phyloP scores from a whole-genome alignment of 1,139 yeast species.

The Saccharomycopsis hybrid region DNA sequence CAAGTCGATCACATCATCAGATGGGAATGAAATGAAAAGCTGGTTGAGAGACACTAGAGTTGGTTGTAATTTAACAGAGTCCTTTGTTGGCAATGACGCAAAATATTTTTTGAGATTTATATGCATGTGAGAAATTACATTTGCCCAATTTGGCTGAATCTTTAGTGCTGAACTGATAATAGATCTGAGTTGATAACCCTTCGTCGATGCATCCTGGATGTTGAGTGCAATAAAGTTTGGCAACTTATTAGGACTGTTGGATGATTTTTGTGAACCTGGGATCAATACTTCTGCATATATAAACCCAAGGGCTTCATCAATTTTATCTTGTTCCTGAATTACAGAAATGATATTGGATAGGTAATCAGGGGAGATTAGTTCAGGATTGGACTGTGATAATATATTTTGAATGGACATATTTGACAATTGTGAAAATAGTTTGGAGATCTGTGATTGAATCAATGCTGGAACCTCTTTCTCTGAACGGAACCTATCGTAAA shows the following conservation, averaged over 20 bases:
- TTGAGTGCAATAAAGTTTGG: background rate
- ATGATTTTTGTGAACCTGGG: conserved; percentile 56
- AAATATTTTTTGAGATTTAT: too few species aligned
- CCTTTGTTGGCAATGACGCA: too few species aligned
- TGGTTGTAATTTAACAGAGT: conserved; percentile 22
- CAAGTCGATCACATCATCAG: conserved; percentile 36
- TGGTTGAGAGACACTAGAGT: conserved; percentile 38
- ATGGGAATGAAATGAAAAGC: conserved; percentile 35
- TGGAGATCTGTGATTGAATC: conserved; percentile 21
- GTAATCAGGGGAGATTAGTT: conserved; percentile 45
- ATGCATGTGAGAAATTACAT: conserved; percentile 30
- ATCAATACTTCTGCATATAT: conserved; percentile 50
- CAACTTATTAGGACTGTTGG: conserved; percentile 22
- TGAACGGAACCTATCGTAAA: conserved; percentile 14
- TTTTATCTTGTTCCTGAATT: conserved; percentile 36
- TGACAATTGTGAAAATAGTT: conserved; percentile 25
- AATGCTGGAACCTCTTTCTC: background rate
- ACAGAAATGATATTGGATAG: conserved; percentile 39
- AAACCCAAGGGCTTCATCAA: conserved; percentile 43
- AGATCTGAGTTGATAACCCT: conserved; percentile 31
- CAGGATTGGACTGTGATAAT: conserved; percentile 43
- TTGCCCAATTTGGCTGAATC: conserved; percentile 40
- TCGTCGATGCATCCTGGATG: conserved; percentile 8
- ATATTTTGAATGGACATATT: conserved; percentile 35
- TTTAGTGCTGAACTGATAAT: conserved; percentile 18